These are phyloP conservation scores for Malus sylvestris DNA, from an alignment of 306 rosid genomes.

Conservation along the genomic window DNA sequence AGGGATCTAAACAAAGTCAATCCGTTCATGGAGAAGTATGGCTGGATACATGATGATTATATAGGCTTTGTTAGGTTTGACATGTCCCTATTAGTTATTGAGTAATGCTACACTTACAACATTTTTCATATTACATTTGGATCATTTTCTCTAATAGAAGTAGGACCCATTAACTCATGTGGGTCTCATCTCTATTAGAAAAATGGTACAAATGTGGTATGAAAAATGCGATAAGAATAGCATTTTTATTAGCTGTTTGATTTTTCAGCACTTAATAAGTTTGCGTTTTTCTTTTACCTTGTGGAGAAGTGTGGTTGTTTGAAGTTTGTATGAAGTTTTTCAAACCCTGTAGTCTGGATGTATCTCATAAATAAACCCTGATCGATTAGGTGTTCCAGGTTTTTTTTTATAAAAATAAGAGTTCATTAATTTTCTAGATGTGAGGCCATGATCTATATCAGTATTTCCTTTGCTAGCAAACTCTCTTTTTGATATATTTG, in stretches of 20 bases:
- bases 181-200: too few species aligned
- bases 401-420: too few species aligned
- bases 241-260: not conserved
- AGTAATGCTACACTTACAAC: not conserved
- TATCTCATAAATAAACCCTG: not conserved
- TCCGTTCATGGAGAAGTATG: constrained; percentile 58
- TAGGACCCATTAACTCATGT: too few species aligned
- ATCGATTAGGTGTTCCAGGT: not conserved
- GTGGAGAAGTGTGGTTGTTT: not conserved
- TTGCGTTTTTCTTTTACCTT: not conserved
- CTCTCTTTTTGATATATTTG: not conserved
- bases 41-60: constrained; percentile 65
- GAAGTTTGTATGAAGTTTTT: not conserved
- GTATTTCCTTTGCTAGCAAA: not conserved
- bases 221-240: too few species aligned
- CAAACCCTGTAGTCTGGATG: too few species aligned
- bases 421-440: too few species aligned
- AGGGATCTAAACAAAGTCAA: constrained; percentile 17
- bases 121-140: too few species aligned
- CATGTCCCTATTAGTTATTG: not conserved
- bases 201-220: too few species aligned
- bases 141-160: too few species aligned
- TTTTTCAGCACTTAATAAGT: not conserved
- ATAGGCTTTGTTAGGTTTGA: constrained; percentile 57
- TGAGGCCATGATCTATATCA: too few species aligned